Conservation (phyloP, 257 asterid genomes). For the Solanum megistacrolobum region DNA sequence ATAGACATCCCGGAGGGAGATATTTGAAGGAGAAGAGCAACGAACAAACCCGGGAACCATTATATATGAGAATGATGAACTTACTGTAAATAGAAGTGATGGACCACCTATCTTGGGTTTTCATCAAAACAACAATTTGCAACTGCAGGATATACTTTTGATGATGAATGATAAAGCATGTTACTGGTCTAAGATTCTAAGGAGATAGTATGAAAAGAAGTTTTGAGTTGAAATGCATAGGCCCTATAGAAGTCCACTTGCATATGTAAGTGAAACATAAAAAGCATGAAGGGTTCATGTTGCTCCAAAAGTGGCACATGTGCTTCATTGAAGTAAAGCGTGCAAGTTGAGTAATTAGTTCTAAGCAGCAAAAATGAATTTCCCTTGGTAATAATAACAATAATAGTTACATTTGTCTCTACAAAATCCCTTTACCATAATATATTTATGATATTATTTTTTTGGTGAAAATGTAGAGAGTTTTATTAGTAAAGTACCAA, state of each 20-base stretch:
- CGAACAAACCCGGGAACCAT: background rate
- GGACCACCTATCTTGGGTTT: background rate
- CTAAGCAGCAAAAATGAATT: background rate
- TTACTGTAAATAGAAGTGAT: background rate
- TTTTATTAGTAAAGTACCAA: background rate
- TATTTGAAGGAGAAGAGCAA: background rate
- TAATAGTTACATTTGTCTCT: background rate
- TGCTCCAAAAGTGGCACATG: background rate
- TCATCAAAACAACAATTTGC: background rate
- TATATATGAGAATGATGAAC: background rate
- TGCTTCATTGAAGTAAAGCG: background rate
- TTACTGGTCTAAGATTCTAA: background rate
- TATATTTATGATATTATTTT: background rate
- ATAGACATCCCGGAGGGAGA: background rate
- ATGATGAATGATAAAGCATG: background rate
- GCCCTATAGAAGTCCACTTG: background rate
- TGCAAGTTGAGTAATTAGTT: background rate
- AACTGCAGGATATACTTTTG: background rate
- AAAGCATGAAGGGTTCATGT: background rate
- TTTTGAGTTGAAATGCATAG: background rate
- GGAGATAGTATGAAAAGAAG: background rate
- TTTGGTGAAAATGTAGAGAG: background rate
- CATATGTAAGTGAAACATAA: background rate
- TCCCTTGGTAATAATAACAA: background rate
- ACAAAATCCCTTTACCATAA: background rate